Conservation (phyloP, 1,284 basidiomycete species). For the Puccinia polysora region DNA sequence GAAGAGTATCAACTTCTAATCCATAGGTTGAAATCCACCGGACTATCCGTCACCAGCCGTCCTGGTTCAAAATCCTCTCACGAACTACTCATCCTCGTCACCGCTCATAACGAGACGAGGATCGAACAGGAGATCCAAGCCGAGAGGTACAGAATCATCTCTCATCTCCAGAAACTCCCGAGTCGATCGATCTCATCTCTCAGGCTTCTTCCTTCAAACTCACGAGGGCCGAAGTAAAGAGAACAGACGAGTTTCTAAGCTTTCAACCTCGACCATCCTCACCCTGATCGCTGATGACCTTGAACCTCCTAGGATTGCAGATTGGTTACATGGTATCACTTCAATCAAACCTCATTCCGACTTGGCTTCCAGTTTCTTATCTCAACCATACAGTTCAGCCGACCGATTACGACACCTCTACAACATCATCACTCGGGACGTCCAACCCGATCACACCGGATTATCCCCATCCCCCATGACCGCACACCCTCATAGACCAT, state of each 20-base stretch:
- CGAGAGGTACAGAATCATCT: conserved; percentile 59
- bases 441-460: conserved; percentile 17
- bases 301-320: conserved; percentile 54
- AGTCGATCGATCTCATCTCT: background rate
- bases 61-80: conserved; percentile 57
- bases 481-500: conserved; percentile 9
- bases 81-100: conserved; percentile 73
- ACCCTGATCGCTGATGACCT: too few species aligned
- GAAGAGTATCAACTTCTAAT: conserved; percentile 35
- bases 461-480: conserved; percentile 8
- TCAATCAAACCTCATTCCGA: conserved; percentile 54
- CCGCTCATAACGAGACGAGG: conserved; percentile 61
- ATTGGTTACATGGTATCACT: conserved; percentile 64
- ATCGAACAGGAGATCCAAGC: conserved; percentile 65
- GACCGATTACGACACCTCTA: conserved; percentile 76
- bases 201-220: background rate
- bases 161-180: too few species aligned
- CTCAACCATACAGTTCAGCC: conserved; percentile 61
- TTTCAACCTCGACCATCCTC: too few species aligned
- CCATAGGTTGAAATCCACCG: conserved; percentile 26
- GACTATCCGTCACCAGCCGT: conserved; percentile 27
- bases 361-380: conserved; percentile 47
- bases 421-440: conserved; percentile 61
- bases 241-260: too few species aligned
- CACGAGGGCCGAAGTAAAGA: too few species aligned